Evolutionary conservation across 176 grass and related monocot species (phyloP), one percentile per base, ranked within the genome.

Genomic region (Cocos nucifera): DNA sequence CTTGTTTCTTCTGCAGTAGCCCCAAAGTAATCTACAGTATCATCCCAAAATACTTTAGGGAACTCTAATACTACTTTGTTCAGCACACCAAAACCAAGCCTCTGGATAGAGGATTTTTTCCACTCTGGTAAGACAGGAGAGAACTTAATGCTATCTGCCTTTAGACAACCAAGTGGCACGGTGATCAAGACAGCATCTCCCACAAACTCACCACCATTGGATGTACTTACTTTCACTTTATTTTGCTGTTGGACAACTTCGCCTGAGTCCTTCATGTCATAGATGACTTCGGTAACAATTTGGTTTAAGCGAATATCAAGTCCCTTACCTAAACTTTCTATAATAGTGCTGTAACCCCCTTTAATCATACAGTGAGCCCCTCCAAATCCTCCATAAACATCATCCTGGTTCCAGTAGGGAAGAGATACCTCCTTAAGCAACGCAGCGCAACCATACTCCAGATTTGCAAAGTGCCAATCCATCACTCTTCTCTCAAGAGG

Each of bases 311-410:
- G 77, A 73, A 98, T 71, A 89, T 92, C 84, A 78, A 98, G 71
- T 77, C 93, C 93, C 65, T 85, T 69, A 18, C 83, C 75, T 74
- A 98, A 67, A 57, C 67, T 89, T 67, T 85, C 67, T 57, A 98
- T 56, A 83, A 98, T 84, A 76, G 78, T 76, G 54, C 63, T 83
- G 57, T 88, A 98, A 35, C 93, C 93, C 61, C 93, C 93, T 86
- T 98, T 98, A 63, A 98, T 92, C 93, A 98, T 98, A 77, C 93
- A 98, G 73, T 98, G 93, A 70, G 93, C 48, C 56, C 93, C 93
- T 63, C 93, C 93, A 23, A 98, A 98, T 44, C 93, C 93, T 85
- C 93, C 93, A 67, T 98, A 98, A 20, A 80, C 81, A 81, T 88
- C 93, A 78, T 98, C 93, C 67, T 98, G 93, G 71, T 98, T 98